Percentiles rank a stretch among this genome's conserved stretches.
These are phyloP conservation scores for Iris macrosiphon DNA, from an alignment of 106 monocot genomes.

Conservation along the genomic window DNA sequence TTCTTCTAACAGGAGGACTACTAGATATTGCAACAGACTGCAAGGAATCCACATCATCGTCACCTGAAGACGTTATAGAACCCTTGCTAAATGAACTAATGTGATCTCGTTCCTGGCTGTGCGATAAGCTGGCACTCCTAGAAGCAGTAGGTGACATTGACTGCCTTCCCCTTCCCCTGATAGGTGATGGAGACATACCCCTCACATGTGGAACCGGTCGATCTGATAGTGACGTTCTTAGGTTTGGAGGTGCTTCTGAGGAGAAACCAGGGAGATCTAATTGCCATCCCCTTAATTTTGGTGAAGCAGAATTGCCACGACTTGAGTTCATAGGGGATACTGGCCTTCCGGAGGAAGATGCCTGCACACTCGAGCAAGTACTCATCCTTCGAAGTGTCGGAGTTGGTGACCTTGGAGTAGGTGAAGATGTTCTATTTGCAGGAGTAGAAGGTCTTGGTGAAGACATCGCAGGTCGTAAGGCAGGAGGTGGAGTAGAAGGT, in stretches of 20 bases:
- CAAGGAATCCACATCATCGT: conserved; percentile 75
- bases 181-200: conserved; percentile 65
- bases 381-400: conserved; percentile 51
- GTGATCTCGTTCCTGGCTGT: conserved; percentile 47
- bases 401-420: conserved; percentile 62
- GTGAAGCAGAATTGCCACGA: conserved; percentile 65
- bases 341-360: conserved; percentile 53
- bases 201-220: conserved; percentile 34
- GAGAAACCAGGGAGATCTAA: conserved; percentile 52
- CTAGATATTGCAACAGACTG: conserved; percentile 33
- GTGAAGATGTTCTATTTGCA: conserved; percentile 38
- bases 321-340: conserved; percentile 53
- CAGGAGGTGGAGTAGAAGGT: conserved; percentile 47
- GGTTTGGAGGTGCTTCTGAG: conserved; percentile 72
- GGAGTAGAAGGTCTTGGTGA: conserved; percentile 50
- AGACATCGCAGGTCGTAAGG: conserved; percentile 34
- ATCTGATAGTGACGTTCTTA: conserved; percentile 67
- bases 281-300: conserved; percentile 68
- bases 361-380: conserved; percentile 38
- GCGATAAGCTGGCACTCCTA: conserved; percentile 58
- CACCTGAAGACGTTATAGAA: conserved; percentile 55
- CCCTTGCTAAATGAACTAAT: conserved; percentile 47
- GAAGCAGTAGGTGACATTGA: conserved; percentile 72
- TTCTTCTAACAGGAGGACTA: conserved; percentile 31
- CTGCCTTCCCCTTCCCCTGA: conserved; percentile 55